Evolutionary conservation across 1,284 basidiomycete species (phyloP), one percentile per base, ranked within the genome.

Genomic region (Apiotrichum domesticum): DNA sequence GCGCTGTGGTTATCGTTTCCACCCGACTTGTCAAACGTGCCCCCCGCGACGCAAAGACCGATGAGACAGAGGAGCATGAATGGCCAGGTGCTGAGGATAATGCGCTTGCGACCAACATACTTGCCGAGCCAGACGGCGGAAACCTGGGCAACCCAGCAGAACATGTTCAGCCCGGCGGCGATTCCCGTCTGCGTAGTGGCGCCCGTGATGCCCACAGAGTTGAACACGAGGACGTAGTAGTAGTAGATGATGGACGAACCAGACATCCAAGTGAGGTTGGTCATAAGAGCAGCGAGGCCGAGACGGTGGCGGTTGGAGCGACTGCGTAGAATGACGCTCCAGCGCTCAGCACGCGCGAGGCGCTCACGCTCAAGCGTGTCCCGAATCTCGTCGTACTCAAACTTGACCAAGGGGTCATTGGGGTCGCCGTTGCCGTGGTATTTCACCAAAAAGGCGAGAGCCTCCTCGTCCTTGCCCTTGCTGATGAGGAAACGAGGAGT

Each of bases 321-420:
- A 14, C 58, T 60, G 52, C 56, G 66, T 21, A 77, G 53, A 52
- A 78, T 73, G 11, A 54, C 62, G 13, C 52, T 62, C 76, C 76
- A 78, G 51, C 69, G 69, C 55, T 74, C 69, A 1, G 69, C 72
- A 59, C 73, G 73, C 41, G 71, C 73, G 32, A 66, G 59, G 35
- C 66, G 80, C 73, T 92, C 90, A 64, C 83, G 84, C 54, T 79
- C 77, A 74, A 89, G 85, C 64, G 90, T 86, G 54, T 84, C 80
- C 69, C 81, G 84, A 73, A 92, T 91, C 75, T 91, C 87, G 62
- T 84, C 82, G 66, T 80, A 89, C 71, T 91, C 90, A 60, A 90
- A 83, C 44, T 82, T 78, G 35, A 91, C 89, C 15, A 91, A 80
- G 42, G 84, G 81, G 63, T 85, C 79, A 35, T 79, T 74, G 41